These are phyloP conservation scores for Penicillium turbatum DNA, from an alignment of 495 filamentous ascomycete genomes.

Conservation along the genomic window DNA sequence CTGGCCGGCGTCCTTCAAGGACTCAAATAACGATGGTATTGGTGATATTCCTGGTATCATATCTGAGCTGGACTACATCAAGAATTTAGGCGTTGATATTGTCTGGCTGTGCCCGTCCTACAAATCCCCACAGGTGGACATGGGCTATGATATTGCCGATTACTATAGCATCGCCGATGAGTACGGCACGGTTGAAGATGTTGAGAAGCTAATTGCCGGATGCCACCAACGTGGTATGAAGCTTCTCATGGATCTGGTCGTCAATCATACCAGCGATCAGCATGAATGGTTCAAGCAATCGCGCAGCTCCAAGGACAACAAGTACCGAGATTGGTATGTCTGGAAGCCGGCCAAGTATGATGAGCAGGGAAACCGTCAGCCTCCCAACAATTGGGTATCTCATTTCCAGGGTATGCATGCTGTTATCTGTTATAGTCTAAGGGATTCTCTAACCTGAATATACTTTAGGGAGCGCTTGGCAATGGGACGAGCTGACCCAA, in stretches of 20 bases:
- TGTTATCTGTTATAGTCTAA: background rate
- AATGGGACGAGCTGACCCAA: slow-evolving; percentile 57
- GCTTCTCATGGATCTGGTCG: slow-evolving; percentile 67
- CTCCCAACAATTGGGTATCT: slow-evolving; percentile 67
- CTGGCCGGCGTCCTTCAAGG: slow-evolving; percentile 63
- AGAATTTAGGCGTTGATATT: slow-evolving; percentile 58
- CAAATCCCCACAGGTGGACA: slow-evolving; percentile 59
- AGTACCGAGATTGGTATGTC: slow-evolving; percentile 70
- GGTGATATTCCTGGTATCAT: slow-evolving; percentile 66
- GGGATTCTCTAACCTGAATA: background rate
- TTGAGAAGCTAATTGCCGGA: slow-evolving; percentile 58
- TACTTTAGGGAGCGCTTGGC: slow-evolving; percentile 54
- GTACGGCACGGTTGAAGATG: slow-evolving; percentile 60
- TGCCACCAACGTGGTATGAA: slow-evolving; percentile 59
- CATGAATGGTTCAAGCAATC: slow-evolving; percentile 73
- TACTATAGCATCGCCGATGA: slow-evolving; percentile 58
- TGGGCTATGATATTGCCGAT: slow-evolving; percentile 65
- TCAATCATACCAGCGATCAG: slow-evolving; percentile 77
- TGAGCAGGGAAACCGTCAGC: slow-evolving; percentile 53
- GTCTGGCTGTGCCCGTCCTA: slow-evolving; percentile 68
- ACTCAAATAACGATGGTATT: slow-evolving; percentile 63
- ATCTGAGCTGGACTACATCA: slow-evolving; percentile 61
- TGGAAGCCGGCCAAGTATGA: slow-evolving; percentile 61
- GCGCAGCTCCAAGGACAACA: slow-evolving; percentile 50
- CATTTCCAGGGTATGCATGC: slow-evolving; percentile 50